Evolutionary conservation across 257 asterid species (phyloP), one percentile per base, ranked within the genome.

Genomic region (Solanum appendiculatum): DNA sequence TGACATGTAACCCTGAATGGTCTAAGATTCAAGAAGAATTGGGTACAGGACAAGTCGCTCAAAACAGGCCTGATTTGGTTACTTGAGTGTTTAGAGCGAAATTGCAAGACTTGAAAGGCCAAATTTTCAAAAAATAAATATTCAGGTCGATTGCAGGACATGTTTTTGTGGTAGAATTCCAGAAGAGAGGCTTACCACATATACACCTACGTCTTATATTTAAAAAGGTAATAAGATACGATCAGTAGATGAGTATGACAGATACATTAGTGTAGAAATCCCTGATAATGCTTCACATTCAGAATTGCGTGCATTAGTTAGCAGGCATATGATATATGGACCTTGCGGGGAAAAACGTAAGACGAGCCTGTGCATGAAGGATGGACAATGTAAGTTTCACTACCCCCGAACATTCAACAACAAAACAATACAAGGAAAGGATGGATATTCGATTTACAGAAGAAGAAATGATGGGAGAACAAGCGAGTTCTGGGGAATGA

Each of bases 301-400:
- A 6, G 23, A 12, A 10, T 36, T 87, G 10, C 29, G 51, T 9
- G 18, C 56, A 46, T 46, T 46, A 46, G 20, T 5, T 51, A 16
- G 86, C 86, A 13, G 46, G 4, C 87, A 88, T 9, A 88, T 86
- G 86, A 33, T 87, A 18, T 84, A 86, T 29, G 86, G 84, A 0
- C 86, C 88, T 1, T 87, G 85, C 7, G 82, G 46, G 7, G 4
- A 0, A 18, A 10, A 15, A 3, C 29, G 21, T 5, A 7, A 7
- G 4, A 16, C 58, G 6, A 56, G 63, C 9, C 29, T 51, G 1
- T 88, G 87, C 2, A 83, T 88, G 82, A 31, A 8, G 3, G 5
- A 37, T 3, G 40, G 54, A 2, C 29, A 4, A 2, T 87, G 87
- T 21, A 87, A 42, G 2, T 58, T 66, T 18, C 23, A 75, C 5